Evolutionary conservation across 805 yeast genomes (phyloP), one percentile per base, ranked within the genome.

Genomic region (Wickerhamiella alocasiicola): DNA sequence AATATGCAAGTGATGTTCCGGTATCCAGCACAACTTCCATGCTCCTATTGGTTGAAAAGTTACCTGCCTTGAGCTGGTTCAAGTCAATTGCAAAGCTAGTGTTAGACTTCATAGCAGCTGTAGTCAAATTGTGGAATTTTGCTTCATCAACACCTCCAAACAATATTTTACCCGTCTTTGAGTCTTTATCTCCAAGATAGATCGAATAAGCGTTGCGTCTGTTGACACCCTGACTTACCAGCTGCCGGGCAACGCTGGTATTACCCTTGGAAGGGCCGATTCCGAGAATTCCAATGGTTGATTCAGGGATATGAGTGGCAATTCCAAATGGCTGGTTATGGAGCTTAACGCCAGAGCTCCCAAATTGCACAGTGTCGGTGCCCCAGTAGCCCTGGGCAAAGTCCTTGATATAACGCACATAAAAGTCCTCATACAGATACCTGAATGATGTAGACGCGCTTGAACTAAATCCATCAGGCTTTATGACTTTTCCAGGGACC

Each of bases 61-160:
- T 39, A 25, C 45, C 46, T 11, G 51, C 31, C 3, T 42, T 28
- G 5, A 57, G 26, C 4, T 48, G 37, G n/a, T 41, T 43, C 24
- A 56, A 44, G 33, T 44, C 46, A 3, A 57, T 53, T 15, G 48
- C 29, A n/a, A 49, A 32, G 4, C 52, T 44, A 4, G 47, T 33
- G 21, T 46, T 44, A 6, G 46, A 45, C 19, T 35, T 43, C n/a
- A 54, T 36, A 3, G 78, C 77, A 6, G 78, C 54, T 1, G 72
- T 59, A 24, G 64, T 55, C 27, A 77, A 55, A 23, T 55, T 46
- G 12, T 80, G 78, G 51, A 71, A 76, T 55, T 78, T 78, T 28
- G 72, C 66, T 44, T 68, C 71, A 52, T 80, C 88, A 20, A 76
- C 68, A 23, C 78, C 91, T 36, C 91, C 88, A 62, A 81, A 81